Evolutionary conservation across 2,329 filamentous ascomycete genomes (phyloP), one percentile per base, ranked within the genome.

Genomic region (Neocatenulostroma microsporum): DNA sequence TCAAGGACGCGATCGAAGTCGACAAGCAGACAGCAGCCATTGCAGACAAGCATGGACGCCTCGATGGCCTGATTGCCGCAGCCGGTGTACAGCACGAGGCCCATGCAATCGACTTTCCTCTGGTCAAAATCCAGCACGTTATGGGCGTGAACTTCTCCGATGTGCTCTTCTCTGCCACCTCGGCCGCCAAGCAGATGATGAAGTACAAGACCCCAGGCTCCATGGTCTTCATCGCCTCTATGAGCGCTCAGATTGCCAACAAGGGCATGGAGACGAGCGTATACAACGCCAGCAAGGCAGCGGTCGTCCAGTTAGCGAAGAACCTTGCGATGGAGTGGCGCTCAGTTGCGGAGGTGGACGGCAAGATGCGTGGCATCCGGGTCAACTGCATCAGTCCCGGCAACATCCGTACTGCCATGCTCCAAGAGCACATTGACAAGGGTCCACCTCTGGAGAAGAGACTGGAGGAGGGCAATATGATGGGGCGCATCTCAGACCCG

Each of bases 301-400:
- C 67, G 0, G 66, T 75, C 3, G 65, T 70, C 27, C 70, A 75
- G 48, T 60, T 75, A 2, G 58, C 61, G 2, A 62, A 70, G 17
- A 69, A 62, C 8, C 55, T 75, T 19, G 68, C 72, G 0, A 70
- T 70, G 45, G 72, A 41, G 58, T 86, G 82, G 82, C 82, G 81
- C 30, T 60, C 68, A 48, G 62, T 82, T 56, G n/a, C n/a, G n/a
- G n/a, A n/a, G n/a, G n/a, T n/a, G 14, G 47, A 48, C 21, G 45
- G 43, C 8, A 39, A 39, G 4, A n/a, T n/a, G n/a, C 36, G 41
- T 9, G 39, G 43, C 2, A 61, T 61, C 26, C 49, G 57, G 3
- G 51, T 59, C 12, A 61, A 61, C 37, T 41, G 40, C 10, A 32
- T 61, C 4, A 53, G 49, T 34, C 58, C 58, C 2, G 58, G 58